Evolutionary conservation across 2,329 filamentous ascomycete genomes (phyloP), one percentile per base, ranked within the genome.

Genomic region (Fusarium tuaranense): DNA sequence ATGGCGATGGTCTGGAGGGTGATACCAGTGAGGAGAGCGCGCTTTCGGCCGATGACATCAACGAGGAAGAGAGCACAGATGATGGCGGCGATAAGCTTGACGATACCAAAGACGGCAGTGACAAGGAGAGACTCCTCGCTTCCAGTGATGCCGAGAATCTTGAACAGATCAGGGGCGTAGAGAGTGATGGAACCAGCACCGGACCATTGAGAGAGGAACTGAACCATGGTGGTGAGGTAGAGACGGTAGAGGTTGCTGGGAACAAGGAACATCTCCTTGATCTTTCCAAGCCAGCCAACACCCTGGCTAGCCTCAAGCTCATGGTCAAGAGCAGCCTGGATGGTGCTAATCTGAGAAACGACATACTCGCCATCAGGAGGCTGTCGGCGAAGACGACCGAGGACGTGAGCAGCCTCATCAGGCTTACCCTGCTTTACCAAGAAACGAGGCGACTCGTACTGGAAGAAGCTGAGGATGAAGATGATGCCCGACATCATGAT

Each of bases 401-500:
- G 87, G 68, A 85, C 87, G 4, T 81, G 72, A n/a, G 86, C 83
- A 6, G 91, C 92, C 76, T 91, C 77, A 68, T 92, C 91, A 9
- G 88, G 80, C 38, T 89, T 86, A 38, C 90, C 90, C 63, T 88
- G 83, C 81, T 93, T 94, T 82, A 94, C 84, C 9, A 94, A 88
- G 83, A 88, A 94, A 12, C 93, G 90, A 0, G 93, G 93, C 0
- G 92, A 94, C 80, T 95, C 93, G 67, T 86, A 87, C 72, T 92
- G 89, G 75, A 93, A 88, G 80, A 94, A 92, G 13, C 90, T 93
- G 16, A 95, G 86, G 66, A 90, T 76, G 78, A 94, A 89, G 79
- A 95, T 94, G 70, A 95, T 83, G 6, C 89, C 89, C 3, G 93
- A 91, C 78, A 95, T 95, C 79, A 95, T 95, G 81, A 96, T 86